Evolutionary conservation across 768 basidiomycete species (phyloP).

Genomic region (Amanita muscaria): DNA sequence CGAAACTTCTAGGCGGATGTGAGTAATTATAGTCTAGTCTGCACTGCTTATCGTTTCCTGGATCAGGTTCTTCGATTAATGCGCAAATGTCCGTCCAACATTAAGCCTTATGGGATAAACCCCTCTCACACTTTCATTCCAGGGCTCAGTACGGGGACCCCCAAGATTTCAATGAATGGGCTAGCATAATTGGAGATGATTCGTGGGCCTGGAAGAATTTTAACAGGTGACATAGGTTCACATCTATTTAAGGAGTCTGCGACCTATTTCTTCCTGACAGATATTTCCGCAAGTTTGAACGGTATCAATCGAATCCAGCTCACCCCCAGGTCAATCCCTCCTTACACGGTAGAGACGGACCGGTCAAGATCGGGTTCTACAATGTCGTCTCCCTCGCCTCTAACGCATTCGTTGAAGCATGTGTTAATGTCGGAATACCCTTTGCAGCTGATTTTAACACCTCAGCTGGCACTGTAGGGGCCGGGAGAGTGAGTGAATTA

Average conservation of each 20-base stretch:
- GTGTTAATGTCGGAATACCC: constrained; percentile 41
- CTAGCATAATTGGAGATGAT: constrained; percentile 39
- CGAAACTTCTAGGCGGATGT: constrained; percentile 69
- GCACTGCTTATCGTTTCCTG: not conserved
- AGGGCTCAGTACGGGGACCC: constrained; percentile 61
- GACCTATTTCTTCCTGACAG: too few relatives aligned
- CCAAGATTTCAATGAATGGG: constrained; percentile 64
- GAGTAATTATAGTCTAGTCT: constrained; percentile 17
- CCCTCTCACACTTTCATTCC: not conserved
- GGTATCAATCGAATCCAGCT: constrained; percentile 35
- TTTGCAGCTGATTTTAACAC: constrained; percentile 50
- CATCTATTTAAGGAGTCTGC: too few relatives aligned
- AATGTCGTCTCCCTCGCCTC: constrained; percentile 30
- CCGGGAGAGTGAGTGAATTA: constrained; percentile 36
- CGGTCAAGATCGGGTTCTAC: constrained; percentile 45
- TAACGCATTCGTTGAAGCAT: constrained; percentile 43
- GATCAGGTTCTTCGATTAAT: constrained; percentile 53
- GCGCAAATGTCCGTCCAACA: constrained; percentile 34
- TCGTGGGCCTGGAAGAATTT: constrained; percentile 56
- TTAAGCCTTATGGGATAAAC: not conserved
- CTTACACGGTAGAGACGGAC: constrained; percentile 40
- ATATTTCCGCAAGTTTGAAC: constrained; percentile 62
- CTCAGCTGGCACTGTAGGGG: constrained; percentile 42
- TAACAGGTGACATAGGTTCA: constrained; percentile 30
- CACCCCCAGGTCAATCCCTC: constrained; percentile 39